Percentiles rank a stretch among this genome's conserved stretches.
Conservation (phyloP, 495 filamentous ascomycete genomes). For the Chaetomium tenue region DNA sequence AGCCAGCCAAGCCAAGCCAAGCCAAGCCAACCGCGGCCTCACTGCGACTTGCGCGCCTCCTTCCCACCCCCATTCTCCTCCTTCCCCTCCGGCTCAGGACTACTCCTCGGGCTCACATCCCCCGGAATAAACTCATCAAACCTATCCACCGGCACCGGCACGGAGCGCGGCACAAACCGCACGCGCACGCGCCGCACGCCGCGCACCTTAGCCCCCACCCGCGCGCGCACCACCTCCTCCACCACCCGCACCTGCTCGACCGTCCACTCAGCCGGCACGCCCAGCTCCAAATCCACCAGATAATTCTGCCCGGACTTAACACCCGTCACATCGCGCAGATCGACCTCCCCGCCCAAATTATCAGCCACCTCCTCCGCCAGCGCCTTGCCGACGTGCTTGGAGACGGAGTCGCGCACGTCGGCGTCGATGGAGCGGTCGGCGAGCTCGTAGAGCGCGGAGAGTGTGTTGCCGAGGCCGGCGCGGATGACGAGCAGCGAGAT, state of each 20-base stretch:
- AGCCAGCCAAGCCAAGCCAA: background rate
- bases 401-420: conserved; percentile 71
- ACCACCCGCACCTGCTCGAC: conserved; percentile 64
- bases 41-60: conserved; percentile 13
- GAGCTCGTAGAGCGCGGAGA: conserved; percentile 76
- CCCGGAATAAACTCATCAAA: conserved; percentile 76
- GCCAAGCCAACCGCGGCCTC: background rate
- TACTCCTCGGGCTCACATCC: conserved; percentile 59
- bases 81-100: conserved; percentile 63
- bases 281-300: conserved; percentile 80
- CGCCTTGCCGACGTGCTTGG: conserved; percentile 58
- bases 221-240: conserved; percentile 68
- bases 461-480: conserved; percentile 84
- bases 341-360: conserved; percentile 46
- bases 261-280: conserved; percentile 69
- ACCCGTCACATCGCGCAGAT: conserved; percentile 71
- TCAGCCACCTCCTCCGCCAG: conserved; percentile 47
- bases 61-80: conserved; percentile 17
- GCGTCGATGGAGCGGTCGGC: conserved; percentile 85
- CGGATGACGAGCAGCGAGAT: conserved; percentile 91
- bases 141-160: conserved; percentile 45
- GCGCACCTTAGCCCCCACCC: conserved; percentile 68
- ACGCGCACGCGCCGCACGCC: conserved; percentile 79
- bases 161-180: conserved; percentile 67
- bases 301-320: conserved; percentile 96